Evolutionary conservation across 2,329 filamentous ascomycete genomes (phyloP).

Genomic region (Trichoderma cornu-damae): DNA sequence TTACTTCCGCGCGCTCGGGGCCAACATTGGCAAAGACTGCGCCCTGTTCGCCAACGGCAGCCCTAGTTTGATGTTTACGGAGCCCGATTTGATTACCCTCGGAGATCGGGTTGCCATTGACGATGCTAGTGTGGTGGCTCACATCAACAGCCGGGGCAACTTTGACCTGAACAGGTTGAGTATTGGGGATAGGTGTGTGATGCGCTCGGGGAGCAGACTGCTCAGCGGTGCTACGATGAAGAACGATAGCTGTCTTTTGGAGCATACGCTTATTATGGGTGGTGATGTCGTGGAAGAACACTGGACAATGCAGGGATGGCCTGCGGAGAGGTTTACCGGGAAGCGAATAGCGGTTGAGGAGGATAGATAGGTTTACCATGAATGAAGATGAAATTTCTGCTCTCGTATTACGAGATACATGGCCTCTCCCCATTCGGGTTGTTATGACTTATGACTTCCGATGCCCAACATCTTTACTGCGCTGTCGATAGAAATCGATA

Average conservation of each 20-base stretch:
- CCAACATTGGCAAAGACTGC: slow-evolving; percentile 50
- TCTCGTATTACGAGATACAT: too few relatives aligned
- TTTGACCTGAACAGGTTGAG: slow-evolving; percentile 50
- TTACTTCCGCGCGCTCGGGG: slow-evolving; percentile 51
- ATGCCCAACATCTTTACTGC: too few relatives aligned
- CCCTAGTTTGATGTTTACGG: slow-evolving; percentile 51
- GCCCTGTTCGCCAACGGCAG: slow-evolving; percentile 50
- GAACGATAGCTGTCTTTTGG: slow-evolving; percentile 48
- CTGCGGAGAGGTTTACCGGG: slow-evolving; percentile 28
- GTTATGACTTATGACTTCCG: too few relatives aligned
- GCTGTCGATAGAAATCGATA: too few relatives aligned
- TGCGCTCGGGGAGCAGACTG: slow-evolving; percentile 48
- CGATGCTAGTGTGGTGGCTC: slow-evolving; percentile 51
- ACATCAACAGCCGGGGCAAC: slow-evolving; percentile 53
- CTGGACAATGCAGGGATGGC: slow-evolving; percentile 52
- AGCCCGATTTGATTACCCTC: slow-evolving; percentile 51
- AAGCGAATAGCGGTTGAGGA: slow-evolving; percentile 1
- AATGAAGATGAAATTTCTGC: too few relatives aligned
- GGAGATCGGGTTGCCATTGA: slow-evolving; percentile 51
- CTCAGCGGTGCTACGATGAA: slow-evolving; percentile 51
- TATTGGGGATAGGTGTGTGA: slow-evolving; percentile 48
- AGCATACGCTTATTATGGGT: slow-evolving; percentile 54
- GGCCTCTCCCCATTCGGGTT: too few relatives aligned
- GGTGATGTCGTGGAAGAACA: slow-evolving; percentile 50
- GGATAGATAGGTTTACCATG: too few relatives aligned